phyloP scores from a whole-genome alignment of 1,284 basidiomycete genomes.

The Tremellales sp. region DNA sequence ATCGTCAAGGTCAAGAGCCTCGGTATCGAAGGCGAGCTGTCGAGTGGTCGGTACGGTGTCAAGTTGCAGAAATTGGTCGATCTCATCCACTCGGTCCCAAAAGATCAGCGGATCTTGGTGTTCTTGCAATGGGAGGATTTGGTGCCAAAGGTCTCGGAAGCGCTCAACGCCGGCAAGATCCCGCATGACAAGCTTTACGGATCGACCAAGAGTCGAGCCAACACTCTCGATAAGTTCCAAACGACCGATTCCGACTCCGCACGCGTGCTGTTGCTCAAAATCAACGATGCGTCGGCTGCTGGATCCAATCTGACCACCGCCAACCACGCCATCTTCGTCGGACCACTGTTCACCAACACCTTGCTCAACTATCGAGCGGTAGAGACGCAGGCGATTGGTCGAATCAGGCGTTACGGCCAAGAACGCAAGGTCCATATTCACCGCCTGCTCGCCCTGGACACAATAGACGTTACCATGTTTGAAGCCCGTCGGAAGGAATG shows the following conservation, averaged over 20 bases:
- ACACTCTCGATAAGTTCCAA: slow-evolving; percentile 79
- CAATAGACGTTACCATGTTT: slow-evolving; percentile 75
- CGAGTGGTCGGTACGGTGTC: slow-evolving; percentile 75
- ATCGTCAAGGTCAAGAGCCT: slow-evolving; percentile 76
- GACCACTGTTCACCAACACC: slow-evolving; percentile 72
- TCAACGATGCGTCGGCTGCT: slow-evolving; percentile 90
- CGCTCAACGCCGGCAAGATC: slow-evolving; percentile 67
- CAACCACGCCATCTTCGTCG: slow-evolving; percentile 92
- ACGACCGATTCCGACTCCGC: slow-evolving; percentile 56
- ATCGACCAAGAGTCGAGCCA: slow-evolving; percentile 68
- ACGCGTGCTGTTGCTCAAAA: slow-evolving; percentile 79
- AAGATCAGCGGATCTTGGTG: slow-evolving; percentile 75
- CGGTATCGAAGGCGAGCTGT: slow-evolving; percentile 74
- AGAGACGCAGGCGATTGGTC: slow-evolving; percentile 86
- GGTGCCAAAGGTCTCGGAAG: slow-evolving; percentile 81
- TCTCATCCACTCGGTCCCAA: slow-evolving; percentile 73
- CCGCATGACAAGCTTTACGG: slow-evolving; percentile 78
- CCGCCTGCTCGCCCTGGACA: slow-evolving; percentile 73
- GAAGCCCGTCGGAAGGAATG: slow-evolving; percentile 23
- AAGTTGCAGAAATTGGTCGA: slow-evolving; percentile 82
- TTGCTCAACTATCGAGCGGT: slow-evolving; percentile 79
- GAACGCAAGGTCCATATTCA: slow-evolving; percentile 72
- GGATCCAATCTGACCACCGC: slow-evolving; percentile 89
- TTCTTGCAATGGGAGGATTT: slow-evolving; percentile 94
- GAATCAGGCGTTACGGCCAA: slow-evolving; percentile 81